A percentile compares a stretch with the other conserved stretches of the same genome.
Evolutionary conservation across 257 asterid species (phyloP).

Genomic region (Solanum rostratum): DNA sequence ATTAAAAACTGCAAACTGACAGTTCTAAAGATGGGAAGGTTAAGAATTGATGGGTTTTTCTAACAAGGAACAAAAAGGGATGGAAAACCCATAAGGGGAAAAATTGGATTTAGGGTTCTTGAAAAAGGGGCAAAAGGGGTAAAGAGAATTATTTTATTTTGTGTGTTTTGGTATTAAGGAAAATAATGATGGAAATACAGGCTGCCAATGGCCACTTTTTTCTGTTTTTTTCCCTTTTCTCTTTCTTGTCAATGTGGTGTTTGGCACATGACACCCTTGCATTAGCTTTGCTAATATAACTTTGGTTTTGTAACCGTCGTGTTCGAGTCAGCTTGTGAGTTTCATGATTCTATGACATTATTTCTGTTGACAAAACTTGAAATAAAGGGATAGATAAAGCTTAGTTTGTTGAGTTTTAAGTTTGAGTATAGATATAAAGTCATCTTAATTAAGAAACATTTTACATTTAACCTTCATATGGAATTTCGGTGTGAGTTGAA

Average conservation of each 20-base stretch:
- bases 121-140: not conserved
- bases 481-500: no score
- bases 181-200: not conserved
- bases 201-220: not conserved
- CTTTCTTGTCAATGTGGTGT: not conserved
- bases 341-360: no score
- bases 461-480: no score
- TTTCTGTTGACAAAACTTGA: no score
- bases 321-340: accelerated
- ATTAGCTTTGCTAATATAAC: not conserved
- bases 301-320: not conserved
- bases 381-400: no score
- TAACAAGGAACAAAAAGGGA: not conserved
- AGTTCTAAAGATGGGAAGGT: not conserved
- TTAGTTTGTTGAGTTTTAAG: no score
- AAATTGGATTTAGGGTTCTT: slow-evolving; percentile 11
- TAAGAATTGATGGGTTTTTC: not conserved
- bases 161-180: not conserved
- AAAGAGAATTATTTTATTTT: not conserved
- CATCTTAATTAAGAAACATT: no score
- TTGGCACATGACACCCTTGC: slow-evolving; percentile 1
- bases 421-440: no score
- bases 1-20: not conserved
- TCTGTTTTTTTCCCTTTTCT: not conserved
- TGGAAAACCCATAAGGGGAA: not conserved